Percentiles rank a stretch among this genome's conserved stretches.
These are phyloP conservation scores for Microsporum ferrugineum DNA, from an alignment of 2,329 filamentous ascomycete species.

Conservation along the genomic window DNA sequence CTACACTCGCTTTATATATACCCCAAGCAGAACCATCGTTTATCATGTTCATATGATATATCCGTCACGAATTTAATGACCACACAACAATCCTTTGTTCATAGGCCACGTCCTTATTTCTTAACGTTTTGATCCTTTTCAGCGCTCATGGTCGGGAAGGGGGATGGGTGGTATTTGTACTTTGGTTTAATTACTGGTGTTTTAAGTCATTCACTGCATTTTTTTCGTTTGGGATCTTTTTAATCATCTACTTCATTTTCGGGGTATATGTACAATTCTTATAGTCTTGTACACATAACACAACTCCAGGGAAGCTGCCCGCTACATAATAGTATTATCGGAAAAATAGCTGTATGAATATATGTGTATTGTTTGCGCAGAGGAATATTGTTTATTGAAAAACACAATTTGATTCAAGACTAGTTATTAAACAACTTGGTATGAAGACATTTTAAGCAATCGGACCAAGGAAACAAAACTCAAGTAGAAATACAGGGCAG, in stretches of 20 bases:
- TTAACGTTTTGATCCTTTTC: neutral
- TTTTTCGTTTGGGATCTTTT: neutral
- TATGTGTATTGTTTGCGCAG: neutral
- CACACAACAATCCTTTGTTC: neutral
- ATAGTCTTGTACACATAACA: neutral
- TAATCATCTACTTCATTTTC: neutral
- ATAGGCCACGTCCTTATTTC: neutral
- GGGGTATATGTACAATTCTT: neutral
- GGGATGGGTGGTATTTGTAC: neutral
- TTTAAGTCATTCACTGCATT: neutral
- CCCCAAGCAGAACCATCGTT: neutral
- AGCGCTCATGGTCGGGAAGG: neutral
- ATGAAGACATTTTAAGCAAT: neutral
- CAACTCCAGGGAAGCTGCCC: neutral
- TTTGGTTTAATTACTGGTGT: neutral
- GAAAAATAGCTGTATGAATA: neutral
- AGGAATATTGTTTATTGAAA: neutral
- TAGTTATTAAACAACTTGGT: neutral
- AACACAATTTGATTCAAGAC: neutral
- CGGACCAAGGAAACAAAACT: neutral
- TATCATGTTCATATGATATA: neutral
- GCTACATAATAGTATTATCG: neutral
- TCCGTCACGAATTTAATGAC: neutral
- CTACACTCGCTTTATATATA: neutral
- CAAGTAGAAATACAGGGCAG: neutral